Percentiles rank a stretch among this genome's conserved stretches.
These are phyloP conservation scores for Chlamydomonas asymmetrica DNA, from an alignment of 139 green algal species.

Conservation along the genomic window DNA sequence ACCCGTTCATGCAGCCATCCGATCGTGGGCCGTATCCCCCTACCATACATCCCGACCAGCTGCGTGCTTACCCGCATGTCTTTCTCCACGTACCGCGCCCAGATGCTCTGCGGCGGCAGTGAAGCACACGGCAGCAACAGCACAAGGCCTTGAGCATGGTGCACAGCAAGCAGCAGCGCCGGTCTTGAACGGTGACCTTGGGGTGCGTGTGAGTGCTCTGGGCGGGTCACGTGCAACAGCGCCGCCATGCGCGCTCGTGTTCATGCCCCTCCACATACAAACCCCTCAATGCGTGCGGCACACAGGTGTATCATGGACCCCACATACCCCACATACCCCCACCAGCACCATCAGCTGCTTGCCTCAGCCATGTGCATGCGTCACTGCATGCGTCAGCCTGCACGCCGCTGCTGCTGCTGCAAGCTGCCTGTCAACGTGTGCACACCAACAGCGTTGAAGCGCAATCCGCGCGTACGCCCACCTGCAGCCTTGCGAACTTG, in stretches of 20 bases:
- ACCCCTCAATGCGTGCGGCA: too few species aligned
- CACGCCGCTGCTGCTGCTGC: too few species aligned
- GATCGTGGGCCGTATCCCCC: neutral
- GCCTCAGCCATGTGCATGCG: too few species aligned
- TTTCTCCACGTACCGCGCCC: constrained; percentile 53
- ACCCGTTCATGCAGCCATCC: neutral
- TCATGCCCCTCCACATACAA: too few species aligned
- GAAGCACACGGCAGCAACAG: neutral
- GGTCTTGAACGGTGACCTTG: neutral
- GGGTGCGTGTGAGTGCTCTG: neutral
- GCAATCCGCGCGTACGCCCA: constrained; percentile 11
- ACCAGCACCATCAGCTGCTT: too few species aligned
- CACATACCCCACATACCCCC: too few species aligned
- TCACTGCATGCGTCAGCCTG: too few species aligned
- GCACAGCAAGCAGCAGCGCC: neutral
- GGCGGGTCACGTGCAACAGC: too few species aligned
- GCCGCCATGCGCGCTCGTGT: too few species aligned
- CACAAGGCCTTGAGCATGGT: neutral
- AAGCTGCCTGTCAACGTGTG: too few species aligned
- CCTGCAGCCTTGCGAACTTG: constrained; percentile 69
- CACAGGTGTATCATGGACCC: too few species aligned
- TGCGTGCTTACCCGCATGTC: constrained; percentile 14
- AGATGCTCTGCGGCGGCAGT: constrained; percentile 34
- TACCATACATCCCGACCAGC: neutral
- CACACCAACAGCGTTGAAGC: too few species aligned